Conservation (phyloP, 352 stramenopile genomes). For the Aphanomyces invadans region DNA sequence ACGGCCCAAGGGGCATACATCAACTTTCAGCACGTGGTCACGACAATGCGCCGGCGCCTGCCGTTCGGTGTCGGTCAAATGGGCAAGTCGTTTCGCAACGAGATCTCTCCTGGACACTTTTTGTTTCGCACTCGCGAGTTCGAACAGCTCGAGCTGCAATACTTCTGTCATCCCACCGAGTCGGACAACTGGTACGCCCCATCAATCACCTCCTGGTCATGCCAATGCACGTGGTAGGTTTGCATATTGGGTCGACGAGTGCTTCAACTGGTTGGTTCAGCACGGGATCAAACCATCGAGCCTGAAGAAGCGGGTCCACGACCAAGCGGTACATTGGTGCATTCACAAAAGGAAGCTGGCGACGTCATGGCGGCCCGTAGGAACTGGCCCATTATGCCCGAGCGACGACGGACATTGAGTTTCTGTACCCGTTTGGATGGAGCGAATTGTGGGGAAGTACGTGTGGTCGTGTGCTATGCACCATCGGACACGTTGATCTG, state of each 20-base stretch:
- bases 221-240: constrained; percentile 24
- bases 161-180: constrained; percentile 66
- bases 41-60: constrained; percentile 86
- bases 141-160: constrained; percentile 94
- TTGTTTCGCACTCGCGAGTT: constrained; percentile 97
- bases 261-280: constrained; percentile 84
- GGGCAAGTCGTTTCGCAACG: constrained; percentile 97
- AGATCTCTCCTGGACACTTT: constrained; percentile 97
- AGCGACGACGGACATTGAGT: constrained; percentile 96
- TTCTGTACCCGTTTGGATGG: constrained; percentile 95
- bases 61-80: constrained; percentile 96
- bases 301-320: constrained; percentile 89
- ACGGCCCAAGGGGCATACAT: constrained; percentile 98
- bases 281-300: constrained; percentile 85
- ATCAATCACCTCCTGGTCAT: not conserved
- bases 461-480: too few relatives aligned
- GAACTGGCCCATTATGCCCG: constrained; percentile 95
- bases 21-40: constrained; percentile 95
- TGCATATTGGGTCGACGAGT: constrained; percentile 90
- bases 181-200: constrained; percentile 55
- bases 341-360: not conserved
- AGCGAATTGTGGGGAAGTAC: constrained; percentile 91
- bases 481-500: not conserved
- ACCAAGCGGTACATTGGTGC: constrained; percentile 35
- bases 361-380: constrained; percentile 29